Percentiles rank a stretch among this genome's conserved stretches.
phyloP scores from a whole-genome alignment of 2,329 filamentous ascomycete genomes.

The Neonectria faginata region DNA sequence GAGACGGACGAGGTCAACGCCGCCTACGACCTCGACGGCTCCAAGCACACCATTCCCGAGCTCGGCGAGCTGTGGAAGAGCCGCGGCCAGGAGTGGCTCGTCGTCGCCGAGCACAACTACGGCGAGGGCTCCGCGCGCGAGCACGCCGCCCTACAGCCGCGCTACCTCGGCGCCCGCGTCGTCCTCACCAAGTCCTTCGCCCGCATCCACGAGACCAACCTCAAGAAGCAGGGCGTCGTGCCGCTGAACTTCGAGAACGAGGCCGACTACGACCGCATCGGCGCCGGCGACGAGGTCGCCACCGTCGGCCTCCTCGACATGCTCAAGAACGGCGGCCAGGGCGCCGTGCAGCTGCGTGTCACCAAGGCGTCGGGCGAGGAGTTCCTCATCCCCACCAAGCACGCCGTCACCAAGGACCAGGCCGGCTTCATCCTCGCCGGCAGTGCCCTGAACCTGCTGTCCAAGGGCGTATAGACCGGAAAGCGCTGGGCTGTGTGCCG shows the following conservation, averaged over 20 bases:
- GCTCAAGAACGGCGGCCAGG: constrained; percentile 80
- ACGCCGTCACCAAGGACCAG: constrained; percentile 91
- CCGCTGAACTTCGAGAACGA: constrained; percentile 92
- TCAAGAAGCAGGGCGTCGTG: constrained; percentile 98
- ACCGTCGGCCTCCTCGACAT: constrained; percentile 89
- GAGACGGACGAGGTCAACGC: constrained; percentile 93
- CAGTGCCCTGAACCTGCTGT: constrained; percentile 90
- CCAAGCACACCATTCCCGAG: constrained; percentile 82
- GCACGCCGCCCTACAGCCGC: constrained; percentile 88
- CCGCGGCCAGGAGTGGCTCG: constrained; percentile 83
- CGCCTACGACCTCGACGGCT: constrained; percentile 87
- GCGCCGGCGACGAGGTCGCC: constrained; percentile 83
- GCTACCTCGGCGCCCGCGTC: constrained; percentile 88
- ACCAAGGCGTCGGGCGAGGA: constrained; percentile 73
- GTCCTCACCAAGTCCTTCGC: constrained; percentile 90
- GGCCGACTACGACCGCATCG: constrained; percentile 85
- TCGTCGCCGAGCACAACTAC: constrained; percentile 98
- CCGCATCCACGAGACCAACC: constrained; percentile 93
- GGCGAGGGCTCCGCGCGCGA: constrained; percentile 91
- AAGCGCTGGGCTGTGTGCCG: neutral
- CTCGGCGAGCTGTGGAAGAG: constrained; percentile 87
- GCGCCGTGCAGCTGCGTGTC: constrained; percentile 77
- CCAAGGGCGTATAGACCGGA: constrained; percentile 62
- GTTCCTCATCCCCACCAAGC: constrained; percentile 80
- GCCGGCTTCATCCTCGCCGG: constrained; percentile 92